Evolutionary conservation across 352 stramenopile species (phyloP).

Genomic region (Albugo laibachii): DNA sequence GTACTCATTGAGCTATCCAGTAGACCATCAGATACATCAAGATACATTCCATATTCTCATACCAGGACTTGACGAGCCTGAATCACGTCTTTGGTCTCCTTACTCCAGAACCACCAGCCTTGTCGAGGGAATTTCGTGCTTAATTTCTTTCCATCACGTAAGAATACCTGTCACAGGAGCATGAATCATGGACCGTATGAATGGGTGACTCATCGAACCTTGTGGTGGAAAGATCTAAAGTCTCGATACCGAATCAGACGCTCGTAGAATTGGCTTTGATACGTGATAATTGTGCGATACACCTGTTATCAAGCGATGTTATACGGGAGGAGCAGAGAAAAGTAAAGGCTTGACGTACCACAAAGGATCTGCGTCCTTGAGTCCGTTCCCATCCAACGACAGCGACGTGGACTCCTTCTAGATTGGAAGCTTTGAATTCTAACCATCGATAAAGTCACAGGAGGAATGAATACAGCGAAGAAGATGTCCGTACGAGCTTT

Average conservation of each 20-base stretch:
- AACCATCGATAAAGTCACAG: no score
- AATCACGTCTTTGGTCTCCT: constrained; percentile 29
- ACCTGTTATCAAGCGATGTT: constrained; percentile 8
- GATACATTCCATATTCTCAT: constrained; percentile 3
- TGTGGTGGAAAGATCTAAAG: constrained; percentile 28
- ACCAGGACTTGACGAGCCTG: constrained; percentile 50
- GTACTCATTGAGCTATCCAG: constrained; percentile 36
- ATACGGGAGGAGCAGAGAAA: no score
- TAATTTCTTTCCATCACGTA: constrained; percentile 9
- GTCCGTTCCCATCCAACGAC: no score
- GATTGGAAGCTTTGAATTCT: no score
- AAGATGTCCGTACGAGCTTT: no score
- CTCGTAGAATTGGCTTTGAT: constrained; percentile 36
- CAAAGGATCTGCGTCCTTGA: no score
- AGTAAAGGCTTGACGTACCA: no score
- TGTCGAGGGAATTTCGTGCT: constrained; percentile 22
- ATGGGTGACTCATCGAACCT: background rate
- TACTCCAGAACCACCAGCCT: constrained; percentile 28
- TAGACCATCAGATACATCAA: background rate
- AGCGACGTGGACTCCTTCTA: no score
- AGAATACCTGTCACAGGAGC: constrained; percentile 11
- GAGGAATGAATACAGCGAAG: no score
- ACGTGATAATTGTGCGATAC: constrained; percentile 53
- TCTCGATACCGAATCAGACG: constrained; percentile 44
- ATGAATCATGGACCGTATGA: constrained; percentile 1